phyloP scores from a whole-genome alignment of 495 filamentous ascomycete genomes.

The Clavariopsis aquatica region DNA sequence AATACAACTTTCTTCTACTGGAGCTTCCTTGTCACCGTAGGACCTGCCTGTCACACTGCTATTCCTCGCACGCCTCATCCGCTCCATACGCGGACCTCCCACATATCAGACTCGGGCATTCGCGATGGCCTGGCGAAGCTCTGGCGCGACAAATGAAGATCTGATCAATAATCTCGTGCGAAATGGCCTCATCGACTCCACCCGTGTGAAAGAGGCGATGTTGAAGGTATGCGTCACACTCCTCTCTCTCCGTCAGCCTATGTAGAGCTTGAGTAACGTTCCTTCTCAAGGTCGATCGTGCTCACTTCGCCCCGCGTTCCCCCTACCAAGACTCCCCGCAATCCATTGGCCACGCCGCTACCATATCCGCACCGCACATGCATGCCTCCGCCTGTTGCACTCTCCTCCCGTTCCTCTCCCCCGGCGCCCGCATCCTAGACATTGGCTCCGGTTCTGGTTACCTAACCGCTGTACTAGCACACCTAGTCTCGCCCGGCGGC shows the following conservation, averaged over 20 bases:
- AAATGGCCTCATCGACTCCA: constrained; percentile 69
- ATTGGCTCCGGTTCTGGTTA: constrained; percentile 91
- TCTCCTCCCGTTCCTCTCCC: constrained; percentile 55
- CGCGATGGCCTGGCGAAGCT: constrained; percentile 89
- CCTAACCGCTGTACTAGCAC: constrained; percentile 84
- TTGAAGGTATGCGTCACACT: constrained; percentile 54
- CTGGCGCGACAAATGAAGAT: constrained; percentile 72
- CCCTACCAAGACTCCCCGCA: constrained; percentile 93
- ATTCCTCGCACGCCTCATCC: constrained; percentile 22
- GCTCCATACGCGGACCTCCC: constrained; percentile 19
- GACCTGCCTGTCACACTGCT: constrained; percentile 16
- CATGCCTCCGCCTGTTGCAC: constrained; percentile 67
- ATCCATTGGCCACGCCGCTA: constrained; percentile 80
- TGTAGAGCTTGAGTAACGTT: not conserved
- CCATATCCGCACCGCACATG: constrained; percentile 97
- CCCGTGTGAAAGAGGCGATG: constrained; percentile 76
- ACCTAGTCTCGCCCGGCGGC: constrained; percentile 66
- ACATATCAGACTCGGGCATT: constrained; percentile 5
- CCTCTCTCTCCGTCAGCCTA: constrained; percentile 15
- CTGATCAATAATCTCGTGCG: constrained; percentile 77
- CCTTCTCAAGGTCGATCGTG: constrained; percentile 74
- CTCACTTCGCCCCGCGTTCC: constrained; percentile 66
- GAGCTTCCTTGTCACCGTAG: not conserved
- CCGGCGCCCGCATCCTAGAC: constrained; percentile 68
- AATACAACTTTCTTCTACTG: not conserved